These are phyloP conservation scores for Carex scoparia DNA, from an alignment of 176 grass and related monocot genomes.

Conservation along the genomic window DNA sequence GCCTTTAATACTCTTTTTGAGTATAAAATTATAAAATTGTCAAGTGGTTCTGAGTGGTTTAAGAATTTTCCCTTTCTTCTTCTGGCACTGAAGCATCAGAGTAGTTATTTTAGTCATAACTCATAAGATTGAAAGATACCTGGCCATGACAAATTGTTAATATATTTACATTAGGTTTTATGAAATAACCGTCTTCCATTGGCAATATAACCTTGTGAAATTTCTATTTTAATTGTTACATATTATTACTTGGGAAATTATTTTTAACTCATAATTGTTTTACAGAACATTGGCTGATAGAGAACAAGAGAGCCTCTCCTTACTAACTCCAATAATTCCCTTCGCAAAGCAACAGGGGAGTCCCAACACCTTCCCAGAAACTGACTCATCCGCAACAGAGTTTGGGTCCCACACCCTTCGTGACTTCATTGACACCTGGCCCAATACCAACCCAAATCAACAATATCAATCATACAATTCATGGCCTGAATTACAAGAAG, in stretches of 20 bases:
- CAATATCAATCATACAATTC: slow-evolving; percentile 44
- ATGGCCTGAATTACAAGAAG: slow-evolving; percentile 59
- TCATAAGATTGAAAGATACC: background rate
- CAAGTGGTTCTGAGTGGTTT: background rate
- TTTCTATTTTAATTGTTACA: background rate
- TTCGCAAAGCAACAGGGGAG: slow-evolving; percentile 68
- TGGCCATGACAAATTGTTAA: background rate
- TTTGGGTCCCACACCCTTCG: slow-evolving; percentile 54
- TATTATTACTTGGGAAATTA: background rate
- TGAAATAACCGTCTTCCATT: background rate
- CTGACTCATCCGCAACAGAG: slow-evolving; percentile 34
- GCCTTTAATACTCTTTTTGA: background rate
- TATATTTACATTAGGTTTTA: background rate
- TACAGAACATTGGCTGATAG: slow-evolving; percentile 44
- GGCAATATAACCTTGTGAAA: background rate
- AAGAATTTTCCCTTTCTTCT: background rate
- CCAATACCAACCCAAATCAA: slow-evolving; percentile 45
- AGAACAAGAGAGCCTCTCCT: slow-evolving; percentile 49
- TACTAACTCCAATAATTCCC: slow-evolving; percentile 53
- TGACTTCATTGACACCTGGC: slow-evolving; percentile 55
- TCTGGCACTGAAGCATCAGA: background rate
- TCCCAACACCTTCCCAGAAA: slow-evolving; percentile 47
- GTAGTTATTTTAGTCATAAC: background rate
- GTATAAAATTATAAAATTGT: background rate
- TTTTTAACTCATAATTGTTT: background rate